Conservation (phyloP, 345 rosid species). For the Turritis glabra region DNA sequence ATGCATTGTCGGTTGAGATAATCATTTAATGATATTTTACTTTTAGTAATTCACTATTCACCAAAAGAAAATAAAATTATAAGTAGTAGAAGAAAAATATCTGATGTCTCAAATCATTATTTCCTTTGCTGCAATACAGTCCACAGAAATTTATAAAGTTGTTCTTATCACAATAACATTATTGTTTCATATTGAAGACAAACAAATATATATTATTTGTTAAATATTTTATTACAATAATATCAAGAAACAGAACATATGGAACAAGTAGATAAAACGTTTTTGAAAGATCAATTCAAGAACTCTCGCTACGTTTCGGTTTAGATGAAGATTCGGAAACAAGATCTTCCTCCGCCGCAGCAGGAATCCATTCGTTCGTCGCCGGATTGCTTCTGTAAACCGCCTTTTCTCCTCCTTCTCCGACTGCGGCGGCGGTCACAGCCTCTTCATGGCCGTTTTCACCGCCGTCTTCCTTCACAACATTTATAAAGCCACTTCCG, state of each 20-base stretch:
- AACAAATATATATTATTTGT: neutral
- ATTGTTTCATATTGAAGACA: neutral
- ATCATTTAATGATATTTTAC: neutral
- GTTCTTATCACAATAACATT: slow-evolving; percentile 1
- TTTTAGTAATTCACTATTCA: too few species aligned
- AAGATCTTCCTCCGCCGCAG: slow-evolving; percentile 31
- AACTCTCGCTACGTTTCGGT: slow-evolving; percentile 65
- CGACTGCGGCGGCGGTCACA: neutral
- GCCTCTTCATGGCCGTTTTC: too few species aligned
- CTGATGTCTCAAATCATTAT: neutral
- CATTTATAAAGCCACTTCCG: slow-evolving; percentile 69
- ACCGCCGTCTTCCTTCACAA: slow-evolving; percentile 40
- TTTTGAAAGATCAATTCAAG: slow-evolving; percentile 17
- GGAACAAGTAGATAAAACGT: slow-evolving; percentile 9
- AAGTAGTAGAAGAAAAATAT: neutral
- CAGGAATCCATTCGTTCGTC: slow-evolving; percentile 73
- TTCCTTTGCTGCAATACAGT: neutral
- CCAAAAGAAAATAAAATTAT: neutral
- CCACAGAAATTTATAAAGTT: slow-evolving; percentile 19
- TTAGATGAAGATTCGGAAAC: slow-evolving; percentile 43
- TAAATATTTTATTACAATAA: neutral
- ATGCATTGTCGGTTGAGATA: too few species aligned
- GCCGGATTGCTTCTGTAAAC: slow-evolving; percentile 63
- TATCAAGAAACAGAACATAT: slow-evolving; percentile 26
- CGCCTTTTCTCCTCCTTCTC: slow-evolving; percentile 33